phyloP scores from a whole-genome alignment of 169 alveolate species.

The Plasmodium knowlesi region DNA sequence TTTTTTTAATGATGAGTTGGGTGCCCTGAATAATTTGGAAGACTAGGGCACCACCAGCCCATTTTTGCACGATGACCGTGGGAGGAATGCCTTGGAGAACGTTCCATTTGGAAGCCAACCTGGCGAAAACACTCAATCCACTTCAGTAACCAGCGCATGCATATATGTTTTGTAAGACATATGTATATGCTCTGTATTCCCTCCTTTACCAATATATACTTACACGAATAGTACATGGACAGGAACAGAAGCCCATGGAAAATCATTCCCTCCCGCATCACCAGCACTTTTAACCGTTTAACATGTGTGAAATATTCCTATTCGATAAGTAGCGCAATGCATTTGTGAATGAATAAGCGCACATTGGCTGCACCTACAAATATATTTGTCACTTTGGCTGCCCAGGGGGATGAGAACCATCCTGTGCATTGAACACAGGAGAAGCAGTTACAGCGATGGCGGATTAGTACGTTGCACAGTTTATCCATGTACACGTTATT shows the following conservation, averaged over 20 bases:
- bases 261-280: not conserved
- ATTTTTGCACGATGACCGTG: not conserved
- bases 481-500: not conserved
- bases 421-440: not conserved
- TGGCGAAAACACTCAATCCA: not conserved
- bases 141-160: not conserved
- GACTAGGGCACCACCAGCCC: not conserved
- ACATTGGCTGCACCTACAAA: not conserved
- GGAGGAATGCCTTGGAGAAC: not conserved
- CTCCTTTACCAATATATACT: not conserved
- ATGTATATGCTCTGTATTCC: not conserved
- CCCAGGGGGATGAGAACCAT: not conserved
- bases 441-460: not conserved
- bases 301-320: not conserved
- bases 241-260: not conserved
- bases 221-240: not conserved
- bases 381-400: not conserved
- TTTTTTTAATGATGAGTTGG: conserved; percentile 51
- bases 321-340: not conserved
- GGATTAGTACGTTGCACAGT: not conserved
- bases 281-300: not conserved
- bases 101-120: too few relatives aligned
- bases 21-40: conserved; percentile 18
- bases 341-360: not conserved
- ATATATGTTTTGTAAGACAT: not conserved